phyloP scores from a whole-genome alignment of 106 monocot species.

The Dendrobium officinale region DNA sequence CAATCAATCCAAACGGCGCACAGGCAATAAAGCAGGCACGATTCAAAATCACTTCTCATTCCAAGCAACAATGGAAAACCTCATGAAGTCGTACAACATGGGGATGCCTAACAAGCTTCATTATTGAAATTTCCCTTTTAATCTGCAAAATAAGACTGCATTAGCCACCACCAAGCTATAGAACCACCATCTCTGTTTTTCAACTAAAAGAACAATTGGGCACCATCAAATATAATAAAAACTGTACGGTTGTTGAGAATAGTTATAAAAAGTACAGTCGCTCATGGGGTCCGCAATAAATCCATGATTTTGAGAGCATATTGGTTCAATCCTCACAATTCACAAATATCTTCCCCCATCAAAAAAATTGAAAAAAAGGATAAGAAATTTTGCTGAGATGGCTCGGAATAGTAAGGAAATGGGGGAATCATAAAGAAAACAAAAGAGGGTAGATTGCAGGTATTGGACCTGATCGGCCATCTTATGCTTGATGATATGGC shows the following conservation, averaged over 20 bases:
- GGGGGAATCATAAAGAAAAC: not conserved
- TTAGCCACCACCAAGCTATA: conserved; percentile 1
- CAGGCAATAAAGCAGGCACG: not conserved
- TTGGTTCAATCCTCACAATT: not conserved
- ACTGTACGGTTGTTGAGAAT: not conserved
- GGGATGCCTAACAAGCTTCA: conserved; percentile 96
- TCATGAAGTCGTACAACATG: conserved; percentile 80
- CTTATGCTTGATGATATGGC: conserved; percentile 79
- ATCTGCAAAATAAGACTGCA: conserved; percentile 36
- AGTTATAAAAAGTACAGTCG: not conserved
- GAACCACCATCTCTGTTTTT: not conserved
- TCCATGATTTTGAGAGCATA: not conserved
- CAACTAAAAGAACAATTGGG: not conserved
- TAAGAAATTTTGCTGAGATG: not conserved
- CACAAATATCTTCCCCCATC: not conserved
- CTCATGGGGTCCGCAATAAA: too few relatives aligned
- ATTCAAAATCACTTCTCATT: not conserved
- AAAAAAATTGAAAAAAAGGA: not conserved
- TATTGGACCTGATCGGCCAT: conserved; percentile 61
- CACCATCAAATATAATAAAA: not conserved
- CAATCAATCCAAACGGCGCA: not conserved
- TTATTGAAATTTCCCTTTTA: conserved; percentile 91
- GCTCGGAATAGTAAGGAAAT: not conserved
- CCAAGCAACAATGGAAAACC: conserved; percentile 26
- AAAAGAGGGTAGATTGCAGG: not conserved